A percentile compares a stretch with the other conserved stretches of the same genome.
These are phyloP conservation scores for Aureobasidium sp. DNA, from an alignment of 2,329 filamentous ascomycete genomes.

Conservation along the genomic window DNA sequence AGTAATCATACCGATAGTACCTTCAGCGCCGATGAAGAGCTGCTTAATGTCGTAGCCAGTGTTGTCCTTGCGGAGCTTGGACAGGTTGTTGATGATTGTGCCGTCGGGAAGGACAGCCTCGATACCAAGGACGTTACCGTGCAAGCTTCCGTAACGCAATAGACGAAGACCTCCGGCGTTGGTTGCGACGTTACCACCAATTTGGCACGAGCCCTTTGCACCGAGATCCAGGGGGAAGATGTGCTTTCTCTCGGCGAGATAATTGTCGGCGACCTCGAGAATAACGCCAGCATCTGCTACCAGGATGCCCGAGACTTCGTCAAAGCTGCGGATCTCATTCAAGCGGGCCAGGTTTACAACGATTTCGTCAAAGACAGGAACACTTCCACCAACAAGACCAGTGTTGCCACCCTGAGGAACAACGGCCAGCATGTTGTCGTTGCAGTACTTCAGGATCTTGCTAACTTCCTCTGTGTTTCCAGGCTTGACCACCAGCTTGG, in stretches of 20 bases:
- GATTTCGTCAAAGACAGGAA: slow-evolving; percentile 97
- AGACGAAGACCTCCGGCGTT: slow-evolving; percentile 89
- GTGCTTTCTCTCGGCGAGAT: slow-evolving; percentile 71
- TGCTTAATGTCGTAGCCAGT: slow-evolving; percentile 97
- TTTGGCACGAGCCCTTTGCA: slow-evolving; percentile 92
- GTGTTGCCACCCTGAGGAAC: slow-evolving; percentile 97
- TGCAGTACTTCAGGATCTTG: slow-evolving; percentile 88
- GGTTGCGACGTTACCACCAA: slow-evolving; percentile 91
- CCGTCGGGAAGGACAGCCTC: slow-evolving; percentile 92
- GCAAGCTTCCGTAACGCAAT: slow-evolving; percentile 85
- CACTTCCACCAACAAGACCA: slow-evolving; percentile 86
- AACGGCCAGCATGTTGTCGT: slow-evolving; percentile 82
- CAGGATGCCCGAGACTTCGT: slow-evolving; percentile 82
- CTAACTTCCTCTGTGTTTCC: slow-evolving; percentile 79
- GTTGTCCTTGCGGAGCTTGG: slow-evolving; percentile 91
- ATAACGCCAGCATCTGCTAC: slow-evolving; percentile 89
- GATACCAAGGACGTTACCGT: slow-evolving; percentile 84
- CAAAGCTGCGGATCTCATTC: slow-evolving; percentile 86
- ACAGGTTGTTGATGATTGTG: slow-evolving; percentile 82
- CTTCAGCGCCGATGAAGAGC: slow-evolving; percentile 90
- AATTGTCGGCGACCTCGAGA: slow-evolving; percentile 80
- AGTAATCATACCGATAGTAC: slow-evolving; percentile 90
- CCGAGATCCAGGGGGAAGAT: slow-evolving; percentile 97
- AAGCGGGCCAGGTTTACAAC: slow-evolving; percentile 84
- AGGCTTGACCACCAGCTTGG: slow-evolving; percentile 79